A percentile compares a stretch with the other conserved stretches of the same genome.
Conservation (phyloP, 345 rosid genomes). For the Cardamine chenopodiifolia region DNA sequence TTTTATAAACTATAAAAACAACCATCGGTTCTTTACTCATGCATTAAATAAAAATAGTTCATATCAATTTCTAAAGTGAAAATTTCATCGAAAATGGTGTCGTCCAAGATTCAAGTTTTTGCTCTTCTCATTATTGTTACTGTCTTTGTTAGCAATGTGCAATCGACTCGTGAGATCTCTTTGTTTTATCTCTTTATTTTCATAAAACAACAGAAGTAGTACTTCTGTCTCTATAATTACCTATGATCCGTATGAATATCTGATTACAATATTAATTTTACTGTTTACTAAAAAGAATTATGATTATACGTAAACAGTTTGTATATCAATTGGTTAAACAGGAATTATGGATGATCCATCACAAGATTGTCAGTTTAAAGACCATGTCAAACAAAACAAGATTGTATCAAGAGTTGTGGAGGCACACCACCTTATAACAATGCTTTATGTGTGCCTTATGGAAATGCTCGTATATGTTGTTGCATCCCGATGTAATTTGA, state of each 20-base stretch:
- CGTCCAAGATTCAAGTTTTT: background rate
- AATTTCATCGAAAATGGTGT: background rate
- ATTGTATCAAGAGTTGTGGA: conserved; percentile 3
- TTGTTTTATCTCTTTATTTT: background rate
- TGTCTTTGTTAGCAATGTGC: conserved; percentile 19
- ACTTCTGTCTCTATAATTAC: background rate
- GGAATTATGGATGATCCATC: background rate
- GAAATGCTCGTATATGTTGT: background rate
- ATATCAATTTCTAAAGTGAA: background rate
- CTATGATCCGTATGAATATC: background rate
- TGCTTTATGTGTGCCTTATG: background rate
- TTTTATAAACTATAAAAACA: background rate
- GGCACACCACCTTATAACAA: conserved; percentile 10
- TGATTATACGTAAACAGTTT: background rate
- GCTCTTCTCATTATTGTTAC: conserved; percentile 8
- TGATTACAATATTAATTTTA: background rate
- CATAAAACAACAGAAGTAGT: background rate
- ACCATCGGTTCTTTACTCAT: background rate
- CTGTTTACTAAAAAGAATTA: background rate
- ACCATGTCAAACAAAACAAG: background rate
- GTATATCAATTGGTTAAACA: background rate
- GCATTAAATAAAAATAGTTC: background rate
- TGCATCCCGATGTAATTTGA: background rate
- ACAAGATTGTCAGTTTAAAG: background rate
- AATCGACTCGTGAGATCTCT: background rate